Percentiles rank a stretch among this genome's conserved stretches.
Conservation (phyloP, 1,284 basidiomycete species). For the Mrakiaceae sp. region DNA sequence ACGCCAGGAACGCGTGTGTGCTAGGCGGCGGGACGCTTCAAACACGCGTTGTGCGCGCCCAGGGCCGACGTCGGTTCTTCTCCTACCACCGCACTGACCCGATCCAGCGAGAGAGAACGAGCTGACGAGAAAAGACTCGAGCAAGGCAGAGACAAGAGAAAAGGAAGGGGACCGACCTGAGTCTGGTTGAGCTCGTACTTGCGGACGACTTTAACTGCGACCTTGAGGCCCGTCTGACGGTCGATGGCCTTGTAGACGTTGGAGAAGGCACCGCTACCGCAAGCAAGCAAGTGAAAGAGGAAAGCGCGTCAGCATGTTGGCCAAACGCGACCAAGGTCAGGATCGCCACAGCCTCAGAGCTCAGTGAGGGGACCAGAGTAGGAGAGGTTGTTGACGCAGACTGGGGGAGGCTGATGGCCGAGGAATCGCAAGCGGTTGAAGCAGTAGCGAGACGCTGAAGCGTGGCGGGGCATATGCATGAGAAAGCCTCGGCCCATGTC, state of each 20-base stretch:
- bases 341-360: not conserved
- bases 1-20: too few relatives aligned
- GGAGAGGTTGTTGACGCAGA: not conserved
- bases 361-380: not conserved
- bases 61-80: too few relatives aligned
- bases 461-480: not conserved
- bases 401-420: not conserved
- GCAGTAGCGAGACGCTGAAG: too few relatives aligned
- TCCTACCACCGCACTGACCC: not conserved
- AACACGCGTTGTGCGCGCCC: too few relatives aligned
- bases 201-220: slow-evolving; percentile 95
- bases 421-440: too few relatives aligned
- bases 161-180: slow-evolving; percentile 66
- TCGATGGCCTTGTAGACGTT: slow-evolving; percentile 94
- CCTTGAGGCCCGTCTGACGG: slow-evolving; percentile 60
- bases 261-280: slow-evolving; percentile 80
- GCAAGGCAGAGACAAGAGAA: not conserved
- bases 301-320: not conserved
- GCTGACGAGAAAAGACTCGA: not conserved
- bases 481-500: not conserved
- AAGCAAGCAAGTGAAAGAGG: slow-evolving; percentile 8
- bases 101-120: not conserved
- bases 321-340: not conserved
- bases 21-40: too few relatives aligned
- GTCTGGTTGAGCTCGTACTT: slow-evolving; percentile 90